Evolutionary conservation across 306 rosid genomes (phyloP).

Genomic region (Corylus heterophylla): DNA sequence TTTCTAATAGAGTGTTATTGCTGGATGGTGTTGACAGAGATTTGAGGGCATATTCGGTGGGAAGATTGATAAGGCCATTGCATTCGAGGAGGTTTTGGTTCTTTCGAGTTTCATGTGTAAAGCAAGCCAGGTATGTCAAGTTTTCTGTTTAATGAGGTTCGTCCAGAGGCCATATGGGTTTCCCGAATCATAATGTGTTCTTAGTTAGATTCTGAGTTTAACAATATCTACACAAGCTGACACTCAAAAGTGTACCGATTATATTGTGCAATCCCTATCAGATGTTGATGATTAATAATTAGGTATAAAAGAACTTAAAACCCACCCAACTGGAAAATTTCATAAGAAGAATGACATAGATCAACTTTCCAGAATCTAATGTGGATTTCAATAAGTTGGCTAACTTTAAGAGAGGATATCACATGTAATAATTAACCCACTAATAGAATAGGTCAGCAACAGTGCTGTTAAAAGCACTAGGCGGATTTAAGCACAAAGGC

Average conservation of each 20-base stretch:
- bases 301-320: not conserved
- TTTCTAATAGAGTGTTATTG: slow-evolving; percentile 30
- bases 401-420: too few species aligned
- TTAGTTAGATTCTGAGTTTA: not conserved
- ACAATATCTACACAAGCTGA: not conserved
- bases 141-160: slow-evolving; percentile 7
- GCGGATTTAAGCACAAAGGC: too few species aligned
- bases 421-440: too few species aligned
- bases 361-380: too few species aligned
- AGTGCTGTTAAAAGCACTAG: too few species aligned
- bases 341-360: too few species aligned
- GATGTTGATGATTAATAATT: not conserved
- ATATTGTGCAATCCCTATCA: not conserved
- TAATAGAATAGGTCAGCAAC: too few species aligned
- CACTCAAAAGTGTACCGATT: not conserved
- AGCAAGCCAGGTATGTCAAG: slow-evolving; percentile 71
- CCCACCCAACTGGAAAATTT: not conserved
- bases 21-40: slow-evolving; percentile 66
- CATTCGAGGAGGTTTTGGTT: slow-evolving; percentile 85
- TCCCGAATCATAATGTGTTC: not conserved
- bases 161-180: not conserved
- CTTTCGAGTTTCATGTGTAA: slow-evolving; percentile 96
- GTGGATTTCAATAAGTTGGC: too few species aligned
- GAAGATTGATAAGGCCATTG: slow-evolving; percentile 87
- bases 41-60: slow-evolving; percentile 89